phyloP scores from a whole-genome alignment of 75 land plant species.

The Picea sitchensis region DNA sequence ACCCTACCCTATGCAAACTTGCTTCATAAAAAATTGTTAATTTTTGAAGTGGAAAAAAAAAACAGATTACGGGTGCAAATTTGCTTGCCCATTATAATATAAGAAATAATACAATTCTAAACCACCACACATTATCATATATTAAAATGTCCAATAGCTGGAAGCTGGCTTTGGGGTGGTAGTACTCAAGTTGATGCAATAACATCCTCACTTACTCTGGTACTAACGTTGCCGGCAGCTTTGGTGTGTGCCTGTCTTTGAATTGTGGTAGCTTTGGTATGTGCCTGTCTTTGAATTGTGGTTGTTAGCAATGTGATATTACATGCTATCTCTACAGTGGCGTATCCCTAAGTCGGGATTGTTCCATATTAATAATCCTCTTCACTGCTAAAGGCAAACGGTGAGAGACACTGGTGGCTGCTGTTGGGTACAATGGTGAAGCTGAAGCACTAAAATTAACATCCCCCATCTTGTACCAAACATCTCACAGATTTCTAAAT shows the following conservation, averaged over 20 bases:
- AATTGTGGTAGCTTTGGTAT: no score
- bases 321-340: no score
- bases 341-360: no score
- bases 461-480: slow-evolving; percentile 49
- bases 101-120: slow-evolving; percentile 2
- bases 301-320: no score
- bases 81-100: neutral
- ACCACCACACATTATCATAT: slow-evolving; percentile 4
- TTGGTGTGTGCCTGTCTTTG: no score
- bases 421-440: slow-evolving; percentile 17
- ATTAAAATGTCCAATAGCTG: neutral
- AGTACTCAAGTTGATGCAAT: no score
- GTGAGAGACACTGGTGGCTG: neutral
- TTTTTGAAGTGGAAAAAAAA: neutral
- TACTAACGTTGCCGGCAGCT: no score
- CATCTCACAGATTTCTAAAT: slow-evolving; percentile 66
- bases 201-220: no score
- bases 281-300: no score
- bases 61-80: neutral
- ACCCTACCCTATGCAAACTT: neutral
- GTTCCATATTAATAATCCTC: no score
- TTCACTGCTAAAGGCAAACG: neutral
- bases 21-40: neutral
- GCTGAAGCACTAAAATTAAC: slow-evolving; percentile 17
- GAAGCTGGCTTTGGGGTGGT: no score